These are phyloP conservation scores for Teratosphaeria pseudoeucalypti DNA, from an alignment of 2,329 filamentous ascomycete genomes.

Conservation along the genomic window DNA sequence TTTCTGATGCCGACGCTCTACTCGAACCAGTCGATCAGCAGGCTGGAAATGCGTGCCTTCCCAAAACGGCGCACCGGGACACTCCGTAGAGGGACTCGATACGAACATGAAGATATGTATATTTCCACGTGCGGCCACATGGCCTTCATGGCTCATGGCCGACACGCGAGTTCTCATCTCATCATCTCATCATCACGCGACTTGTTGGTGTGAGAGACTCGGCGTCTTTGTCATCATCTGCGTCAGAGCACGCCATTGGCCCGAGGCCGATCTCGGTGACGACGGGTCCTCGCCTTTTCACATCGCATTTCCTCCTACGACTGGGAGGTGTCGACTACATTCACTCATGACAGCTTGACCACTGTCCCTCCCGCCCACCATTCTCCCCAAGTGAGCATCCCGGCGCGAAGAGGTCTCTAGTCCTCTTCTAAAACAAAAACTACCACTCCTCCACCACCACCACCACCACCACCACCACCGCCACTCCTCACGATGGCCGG, in stretches of 20 bases:
- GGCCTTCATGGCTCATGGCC: not conserved
- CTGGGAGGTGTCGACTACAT: not conserved
- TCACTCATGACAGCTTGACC: not conserved
- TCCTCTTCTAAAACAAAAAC: conserved; percentile 19
- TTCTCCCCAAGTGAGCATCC: conserved; percentile 3
- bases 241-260: not conserved
- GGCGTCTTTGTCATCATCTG: not conserved
- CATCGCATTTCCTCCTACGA: not conserved
- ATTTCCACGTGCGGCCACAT: not conserved
- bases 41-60: not conserved
- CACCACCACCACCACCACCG: conserved; percentile 17
- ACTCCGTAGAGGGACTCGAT: not conserved
- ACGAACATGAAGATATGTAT: no score
- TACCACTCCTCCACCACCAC: conserved; percentile 18
- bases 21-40: not conserved
- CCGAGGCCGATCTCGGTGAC: not conserved
- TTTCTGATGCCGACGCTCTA: not conserved
- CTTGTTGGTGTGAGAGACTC: not conserved
- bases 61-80: no score
- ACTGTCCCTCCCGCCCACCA: conserved; percentile 1
- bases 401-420: conserved; percentile 22
- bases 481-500: not conserved
- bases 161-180: not conserved
- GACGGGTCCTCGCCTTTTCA: not conserved
- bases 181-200: not conserved